Evolutionary conservation across 1,284 basidiomycete species (phyloP).

Genomic region (Naganishia liquefaciens): DNA sequence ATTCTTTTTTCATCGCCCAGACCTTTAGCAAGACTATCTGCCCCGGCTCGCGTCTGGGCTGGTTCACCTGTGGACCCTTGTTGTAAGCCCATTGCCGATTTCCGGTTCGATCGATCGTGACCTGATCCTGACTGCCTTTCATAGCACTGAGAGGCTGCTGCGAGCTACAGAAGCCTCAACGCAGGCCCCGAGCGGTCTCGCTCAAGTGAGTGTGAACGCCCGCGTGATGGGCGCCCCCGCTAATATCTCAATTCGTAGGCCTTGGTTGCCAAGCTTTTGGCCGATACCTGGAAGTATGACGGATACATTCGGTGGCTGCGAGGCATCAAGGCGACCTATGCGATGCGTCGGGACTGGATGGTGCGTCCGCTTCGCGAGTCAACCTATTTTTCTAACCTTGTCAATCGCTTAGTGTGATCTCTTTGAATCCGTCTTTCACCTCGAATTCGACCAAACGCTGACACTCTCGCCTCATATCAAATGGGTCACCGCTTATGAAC

Average conservation of each 20-base stretch:
- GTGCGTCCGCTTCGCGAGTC: constrained; percentile 2
- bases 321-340: constrained; percentile 56
- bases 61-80: constrained; percentile 62
- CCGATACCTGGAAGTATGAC: constrained; percentile 64
- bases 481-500: constrained; percentile 40
- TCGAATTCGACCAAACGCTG: constrained; percentile 45
- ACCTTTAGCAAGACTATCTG: constrained; percentile 78
- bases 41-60: constrained; percentile 74
- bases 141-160: constrained; percentile 68
- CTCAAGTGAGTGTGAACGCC: constrained; percentile 56
- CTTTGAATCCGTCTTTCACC: constrained; percentile 50
- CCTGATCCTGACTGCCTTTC: not conserved
- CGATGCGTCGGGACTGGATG: constrained; percentile 52
- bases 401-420: constrained; percentile 42
- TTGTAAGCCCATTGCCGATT: constrained; percentile 58
- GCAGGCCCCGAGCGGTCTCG: constrained; percentile 72
- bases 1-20: constrained; percentile 28
- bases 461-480: constrained; percentile 37
- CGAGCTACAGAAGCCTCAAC: constrained; percentile 70
- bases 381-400: not conserved
- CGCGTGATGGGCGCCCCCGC: not conserved
- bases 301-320: constrained; percentile 77
- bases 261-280: constrained; percentile 64
- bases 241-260: constrained; percentile 44
- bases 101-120: too few species aligned